phyloP scores from a whole-genome alignment of 163 green algal genomes.

The Coccomyxa subellipsoidea region DNA sequence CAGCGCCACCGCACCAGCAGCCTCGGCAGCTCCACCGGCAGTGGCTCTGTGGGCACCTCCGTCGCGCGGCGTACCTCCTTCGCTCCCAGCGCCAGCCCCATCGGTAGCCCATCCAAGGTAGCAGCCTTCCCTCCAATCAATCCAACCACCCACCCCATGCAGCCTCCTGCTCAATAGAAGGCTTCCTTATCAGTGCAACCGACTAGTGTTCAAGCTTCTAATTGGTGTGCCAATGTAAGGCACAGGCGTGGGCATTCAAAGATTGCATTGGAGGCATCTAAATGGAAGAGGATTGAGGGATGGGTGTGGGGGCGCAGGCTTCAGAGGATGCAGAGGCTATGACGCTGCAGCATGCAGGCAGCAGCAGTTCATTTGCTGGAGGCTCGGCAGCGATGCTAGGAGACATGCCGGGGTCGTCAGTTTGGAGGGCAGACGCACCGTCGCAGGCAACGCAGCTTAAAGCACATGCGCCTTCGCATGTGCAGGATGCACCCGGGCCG shows the following conservation, averaged over 20 bases:
- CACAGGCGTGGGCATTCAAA: no score
- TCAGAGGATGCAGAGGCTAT: neutral
- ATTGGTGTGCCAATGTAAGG: no score
- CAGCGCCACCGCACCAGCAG: constrained; percentile 17
- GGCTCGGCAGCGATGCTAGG: neutral
- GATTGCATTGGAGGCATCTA: no score
- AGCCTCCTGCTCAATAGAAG: no score
- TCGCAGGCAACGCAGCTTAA: neutral
- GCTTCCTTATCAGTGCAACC: no score
- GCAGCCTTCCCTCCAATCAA: no score
- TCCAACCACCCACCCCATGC: no score
- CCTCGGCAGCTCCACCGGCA: neutral
- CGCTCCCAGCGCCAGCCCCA: neutral
- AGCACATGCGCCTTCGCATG: neutral
- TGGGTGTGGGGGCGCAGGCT: neutral
- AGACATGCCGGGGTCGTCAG: neutral
- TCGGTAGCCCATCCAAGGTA: neutral
- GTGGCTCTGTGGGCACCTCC: neutral
- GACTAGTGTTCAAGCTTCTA: no score
- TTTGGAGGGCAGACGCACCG: neutral
- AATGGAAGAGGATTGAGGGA: neutral
- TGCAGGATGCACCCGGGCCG: neutral
- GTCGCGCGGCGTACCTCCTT: constrained; percentile 1
- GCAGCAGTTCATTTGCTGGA: neutral
- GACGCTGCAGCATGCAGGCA: neutral